A percentile compares a stretch with the other conserved stretches of the same genome.
These are phyloP conservation scores for Microbotryum violaceum DNA, from an alignment of 1,284 basidiomycete genomes.

Conservation along the genomic window DNA sequence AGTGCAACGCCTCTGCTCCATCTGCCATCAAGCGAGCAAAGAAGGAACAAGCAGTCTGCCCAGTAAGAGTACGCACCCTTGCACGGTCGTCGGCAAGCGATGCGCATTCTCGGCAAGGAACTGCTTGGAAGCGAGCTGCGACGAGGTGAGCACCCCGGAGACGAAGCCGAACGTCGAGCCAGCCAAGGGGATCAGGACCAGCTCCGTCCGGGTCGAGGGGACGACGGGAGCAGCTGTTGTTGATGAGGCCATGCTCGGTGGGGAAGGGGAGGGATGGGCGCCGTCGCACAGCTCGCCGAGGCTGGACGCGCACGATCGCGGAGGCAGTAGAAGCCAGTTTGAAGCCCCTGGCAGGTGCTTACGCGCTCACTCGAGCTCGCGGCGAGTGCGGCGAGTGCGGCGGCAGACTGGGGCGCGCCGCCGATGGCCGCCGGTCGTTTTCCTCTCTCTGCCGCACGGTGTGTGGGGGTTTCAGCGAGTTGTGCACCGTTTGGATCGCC, in stretches of 20 bases:
- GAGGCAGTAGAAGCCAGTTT: too few species aligned
- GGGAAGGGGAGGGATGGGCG: not conserved
- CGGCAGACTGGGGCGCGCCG: too few species aligned
- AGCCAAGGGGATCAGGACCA: slow-evolving; percentile 29
- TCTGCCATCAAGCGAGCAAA: not conserved
- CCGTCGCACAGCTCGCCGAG: not conserved
- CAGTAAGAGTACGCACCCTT: slow-evolving; percentile 45
- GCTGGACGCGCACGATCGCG: too few species aligned
- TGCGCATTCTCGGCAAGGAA: slow-evolving; percentile 58
- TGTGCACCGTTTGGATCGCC: too few species aligned
- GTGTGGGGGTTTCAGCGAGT: too few species aligned
- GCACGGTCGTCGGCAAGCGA: slow-evolving; percentile 65
- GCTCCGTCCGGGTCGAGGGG: slow-evolving; percentile 3
- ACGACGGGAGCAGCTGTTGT: not conserved
- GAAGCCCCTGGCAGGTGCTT: too few species aligned
- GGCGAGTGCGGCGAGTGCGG: too few species aligned
- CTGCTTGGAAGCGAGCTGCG: slow-evolving; percentile 47
- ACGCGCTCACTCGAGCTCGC: too few species aligned
- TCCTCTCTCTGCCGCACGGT: too few species aligned
- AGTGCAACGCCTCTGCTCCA: not conserved
- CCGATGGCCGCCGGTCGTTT: too few species aligned
- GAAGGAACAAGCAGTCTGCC: too few species aligned
- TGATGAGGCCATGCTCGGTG: not conserved
- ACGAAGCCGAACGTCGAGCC: slow-evolving; percentile 33
- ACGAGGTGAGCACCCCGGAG: slow-evolving; percentile 31